Percentiles rank a stretch among this genome's conserved stretches.
Evolutionary conservation across 176 grass and related monocot species (phyloP).

Genomic region (Oryza coarctata): DNA sequence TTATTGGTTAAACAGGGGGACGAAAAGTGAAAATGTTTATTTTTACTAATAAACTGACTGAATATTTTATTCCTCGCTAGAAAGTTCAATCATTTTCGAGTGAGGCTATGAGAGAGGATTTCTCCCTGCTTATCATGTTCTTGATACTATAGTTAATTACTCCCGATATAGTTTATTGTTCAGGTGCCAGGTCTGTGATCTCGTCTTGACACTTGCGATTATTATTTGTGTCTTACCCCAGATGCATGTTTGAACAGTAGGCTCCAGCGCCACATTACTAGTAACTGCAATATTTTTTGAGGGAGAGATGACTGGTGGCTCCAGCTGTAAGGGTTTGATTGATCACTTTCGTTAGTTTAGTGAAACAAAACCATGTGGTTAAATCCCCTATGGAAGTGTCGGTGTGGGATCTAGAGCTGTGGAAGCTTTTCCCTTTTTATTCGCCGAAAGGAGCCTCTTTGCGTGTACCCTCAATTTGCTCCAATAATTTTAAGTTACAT

Average conservation of each 20-base stretch:
- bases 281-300: neutral
- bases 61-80: neutral
- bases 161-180: conserved; percentile 10
- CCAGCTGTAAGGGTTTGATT: neutral
- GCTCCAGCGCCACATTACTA: neutral
- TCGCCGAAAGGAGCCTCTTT: neutral
- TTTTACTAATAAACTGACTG: neutral
- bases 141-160: neutral
- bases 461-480: neutral
- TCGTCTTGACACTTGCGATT: neutral
- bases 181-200: neutral
- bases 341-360: conserved; percentile 27
- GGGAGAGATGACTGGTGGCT: neutral
- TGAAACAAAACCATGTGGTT: neutral
- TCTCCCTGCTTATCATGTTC: neutral
- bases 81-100: neutral
- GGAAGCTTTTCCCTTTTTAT: neutral
- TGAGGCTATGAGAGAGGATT: neutral
- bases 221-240: conserved; percentile 26
- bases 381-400: neutral
- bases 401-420: neutral
- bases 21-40: neutral
- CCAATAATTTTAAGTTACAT: neutral
- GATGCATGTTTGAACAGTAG: conserved; percentile 23
- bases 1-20: neutral